These are phyloP conservation scores for Coniella lustricola DNA, from an alignment of 2,329 filamentous ascomycete genomes.

Conservation along the genomic window DNA sequence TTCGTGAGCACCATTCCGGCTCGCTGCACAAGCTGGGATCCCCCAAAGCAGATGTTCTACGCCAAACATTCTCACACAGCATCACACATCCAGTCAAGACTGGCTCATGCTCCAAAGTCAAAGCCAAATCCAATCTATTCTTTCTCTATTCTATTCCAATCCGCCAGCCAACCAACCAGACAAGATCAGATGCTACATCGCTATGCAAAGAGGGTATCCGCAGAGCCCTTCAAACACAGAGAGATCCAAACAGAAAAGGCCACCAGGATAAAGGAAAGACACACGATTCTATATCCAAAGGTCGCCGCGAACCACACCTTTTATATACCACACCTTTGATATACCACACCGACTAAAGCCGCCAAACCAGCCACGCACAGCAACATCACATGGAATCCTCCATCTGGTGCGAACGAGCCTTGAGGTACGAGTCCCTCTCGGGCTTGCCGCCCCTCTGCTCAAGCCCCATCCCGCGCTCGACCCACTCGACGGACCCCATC, in stretches of 20 bases:
- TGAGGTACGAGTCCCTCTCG: conserved; percentile 59
- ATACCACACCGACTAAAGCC: no score
- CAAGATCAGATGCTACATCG: not conserved
- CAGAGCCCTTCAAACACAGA: not conserved
- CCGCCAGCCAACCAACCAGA: not conserved
- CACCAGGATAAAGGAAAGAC: no score
- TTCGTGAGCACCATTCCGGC: no score
- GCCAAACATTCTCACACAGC: no score
- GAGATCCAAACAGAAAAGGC: not conserved
- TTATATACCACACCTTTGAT: no score
- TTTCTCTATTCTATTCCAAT: not conserved
- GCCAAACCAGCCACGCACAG: no score
- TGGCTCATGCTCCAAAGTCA: no score
- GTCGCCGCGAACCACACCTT: not conserved
- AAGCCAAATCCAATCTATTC: no score
- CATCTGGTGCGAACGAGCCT: conserved; percentile 59
- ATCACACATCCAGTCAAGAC: no score
- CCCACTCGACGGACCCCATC: conserved; percentile 94
- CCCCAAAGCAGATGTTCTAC: no score
- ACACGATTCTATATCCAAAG: no score
- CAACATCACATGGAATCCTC: conserved; percentile 57
- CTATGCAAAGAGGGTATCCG: conserved; percentile 1
- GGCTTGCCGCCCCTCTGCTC: conserved; percentile 57
- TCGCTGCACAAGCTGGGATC: no score
- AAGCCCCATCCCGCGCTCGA: conserved; percentile 70